Evolutionary conservation across 441 rosid genomes (phyloP), one percentile per base, ranked within the genome.

Genomic region (Aleurites moluccanus): DNA sequence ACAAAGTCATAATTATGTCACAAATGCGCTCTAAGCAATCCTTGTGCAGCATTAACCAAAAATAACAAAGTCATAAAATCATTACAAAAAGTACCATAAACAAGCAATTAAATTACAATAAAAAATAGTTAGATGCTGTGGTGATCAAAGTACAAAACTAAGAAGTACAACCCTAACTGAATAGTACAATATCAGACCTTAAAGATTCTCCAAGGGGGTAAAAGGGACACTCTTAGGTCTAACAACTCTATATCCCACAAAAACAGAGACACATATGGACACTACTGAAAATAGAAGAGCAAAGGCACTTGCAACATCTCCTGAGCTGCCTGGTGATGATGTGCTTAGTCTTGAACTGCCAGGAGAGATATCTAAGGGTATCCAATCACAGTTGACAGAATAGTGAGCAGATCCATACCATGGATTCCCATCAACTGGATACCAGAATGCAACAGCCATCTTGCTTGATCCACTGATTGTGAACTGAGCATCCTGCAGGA

Each of bases 381-480:
- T 79, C 99, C 98, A 96, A 59, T 91, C 91, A 59, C 98, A 96
- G 85, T 84, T 83, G 63, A 91, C 80, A 2, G 96, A 76, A 77
- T 88, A 96, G 81, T 96, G 98, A 20, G 89, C 90, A 6, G 97
- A 90, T 69, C 92, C 92, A 35, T 88, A 90, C 99, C 99, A 92
- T n/a, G 92, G 83, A 38, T 85, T 89, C 78, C 89, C 88, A 14
- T 87, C 90, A 38, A 82, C 87, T 16, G 98, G 97, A 82, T 93
- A 96, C 99, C 99, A 93, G 86, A 92, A 92, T 78, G 96, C 97
- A 60, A 82, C 96, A 4, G 97, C 83, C 91, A 93, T 88, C 82
- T 90, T 91, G 85, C 90, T 86, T 0, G 88, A 69, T 72, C 84
- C 85, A 1, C 95, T 94, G 11, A 92, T 85, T 16, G 85, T 89